A percentile compares a stretch with the other conserved stretches of the same genome.
Evolutionary conservation across 148 eudicot genomes (phyloP).

Genomic region (Camellia granthamiana): DNA sequence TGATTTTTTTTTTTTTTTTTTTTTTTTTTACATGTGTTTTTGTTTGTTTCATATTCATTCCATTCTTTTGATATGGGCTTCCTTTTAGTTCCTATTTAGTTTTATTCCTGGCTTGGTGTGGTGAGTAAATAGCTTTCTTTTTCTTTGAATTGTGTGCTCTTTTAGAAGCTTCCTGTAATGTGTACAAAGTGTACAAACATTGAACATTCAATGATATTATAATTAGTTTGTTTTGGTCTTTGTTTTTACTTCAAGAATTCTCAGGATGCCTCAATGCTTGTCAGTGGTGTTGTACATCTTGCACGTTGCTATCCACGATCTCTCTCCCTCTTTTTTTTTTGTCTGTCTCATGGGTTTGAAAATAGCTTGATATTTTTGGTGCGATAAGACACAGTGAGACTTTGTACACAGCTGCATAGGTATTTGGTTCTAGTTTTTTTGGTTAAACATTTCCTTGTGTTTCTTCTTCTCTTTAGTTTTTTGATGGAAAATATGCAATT

Average conservation of each 20-base stretch:
- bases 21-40: background rate
- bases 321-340: too few species aligned
- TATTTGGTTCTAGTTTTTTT: too few species aligned
- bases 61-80: constrained; percentile 28
- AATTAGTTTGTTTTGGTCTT: background rate
- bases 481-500: too few species aligned
- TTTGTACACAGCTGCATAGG: too few species aligned
- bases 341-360: too few species aligned
- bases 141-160: background rate
- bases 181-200: constrained; percentile 15
- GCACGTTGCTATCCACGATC: too few species aligned
- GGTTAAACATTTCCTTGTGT: too few species aligned
- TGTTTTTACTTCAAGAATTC: background rate
- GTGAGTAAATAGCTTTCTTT: constrained; percentile 11
- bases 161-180: background rate
- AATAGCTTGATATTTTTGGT: too few species aligned
- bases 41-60: constrained; percentile 28
- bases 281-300: too few species aligned
- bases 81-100: background rate
- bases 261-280: background rate
- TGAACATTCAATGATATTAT: background rate
- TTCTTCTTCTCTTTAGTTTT: too few species aligned
- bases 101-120: constrained; percentile 1
- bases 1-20: too few species aligned
- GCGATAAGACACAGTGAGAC: too few species aligned